These are phyloP conservation scores for Phytophthora crassamura DNA, from an alignment of 352 stramenopile species.

Conservation along the genomic window DNA sequence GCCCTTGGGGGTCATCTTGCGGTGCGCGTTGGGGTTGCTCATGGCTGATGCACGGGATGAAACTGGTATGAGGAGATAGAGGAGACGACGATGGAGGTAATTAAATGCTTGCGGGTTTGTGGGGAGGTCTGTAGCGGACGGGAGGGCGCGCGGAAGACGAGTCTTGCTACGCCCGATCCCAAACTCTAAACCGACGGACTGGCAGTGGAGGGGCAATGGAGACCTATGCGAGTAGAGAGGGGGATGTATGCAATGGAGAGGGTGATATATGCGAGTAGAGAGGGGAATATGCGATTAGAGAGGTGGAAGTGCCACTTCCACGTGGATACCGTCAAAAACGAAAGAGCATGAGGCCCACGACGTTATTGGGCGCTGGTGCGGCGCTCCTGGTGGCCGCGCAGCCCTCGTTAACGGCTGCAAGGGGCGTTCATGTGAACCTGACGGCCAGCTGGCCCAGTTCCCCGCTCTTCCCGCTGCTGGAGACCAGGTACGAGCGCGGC, in stretches of 20 bases:
- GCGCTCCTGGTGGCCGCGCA: conserved; percentile 29
- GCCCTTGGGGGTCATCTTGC: conserved; percentile 90
- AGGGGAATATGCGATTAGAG: conserved; percentile 9
- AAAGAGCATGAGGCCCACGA: conserved; percentile 25
- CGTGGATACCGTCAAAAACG: background rate
- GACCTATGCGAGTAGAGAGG: conserved; percentile 13
- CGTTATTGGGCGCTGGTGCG: conserved; percentile 25
- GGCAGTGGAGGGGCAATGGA: conserved; percentile 8
- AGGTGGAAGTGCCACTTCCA: conserved; percentile 5
- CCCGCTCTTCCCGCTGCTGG: conserved; percentile 57
- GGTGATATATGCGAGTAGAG: background rate
- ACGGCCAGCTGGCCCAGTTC: conserved; percentile 72
- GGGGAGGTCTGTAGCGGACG: conserved; percentile 1
- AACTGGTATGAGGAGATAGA: conserved; percentile 6
- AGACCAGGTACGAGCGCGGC: conserved; percentile 50
- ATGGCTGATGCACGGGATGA: conserved; percentile 26
- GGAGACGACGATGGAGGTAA: background rate
- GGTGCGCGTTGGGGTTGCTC: conserved; percentile 71
- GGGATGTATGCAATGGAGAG: no score
- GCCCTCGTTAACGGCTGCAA: conserved; percentile 27
- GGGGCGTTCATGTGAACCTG: conserved; percentile 60
- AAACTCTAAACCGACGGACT: conserved; percentile 11
- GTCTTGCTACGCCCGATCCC: conserved; percentile 9
- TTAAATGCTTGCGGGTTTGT: background rate
- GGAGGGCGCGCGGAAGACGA: background rate